Percentiles rank a stretch among this genome's conserved stretches.
Evolutionary conservation across 495 filamentous ascomycete genomes (phyloP).

Genomic region (Penicillium mononematosum): DNA sequence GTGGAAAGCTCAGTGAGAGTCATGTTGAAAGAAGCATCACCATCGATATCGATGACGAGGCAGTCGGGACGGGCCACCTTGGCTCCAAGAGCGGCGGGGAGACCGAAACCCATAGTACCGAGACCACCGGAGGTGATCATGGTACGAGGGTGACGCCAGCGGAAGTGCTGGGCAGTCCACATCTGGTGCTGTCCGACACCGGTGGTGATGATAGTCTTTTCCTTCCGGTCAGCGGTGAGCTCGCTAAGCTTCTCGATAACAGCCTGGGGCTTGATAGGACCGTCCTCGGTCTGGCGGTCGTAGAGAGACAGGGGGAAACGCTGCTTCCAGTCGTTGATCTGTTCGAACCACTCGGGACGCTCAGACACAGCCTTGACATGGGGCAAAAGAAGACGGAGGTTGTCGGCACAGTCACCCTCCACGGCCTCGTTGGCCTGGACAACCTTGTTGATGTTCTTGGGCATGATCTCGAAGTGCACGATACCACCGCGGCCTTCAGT

Average conservation of each 20-base stretch:
- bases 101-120: slow-evolving; percentile 93
- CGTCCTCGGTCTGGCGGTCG: slow-evolving; percentile 65
- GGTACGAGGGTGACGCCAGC: slow-evolving; percentile 83
- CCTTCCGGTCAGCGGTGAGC: slow-evolving; percentile 69
- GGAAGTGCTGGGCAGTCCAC: slow-evolving; percentile 94
- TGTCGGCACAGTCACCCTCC: slow-evolving; percentile 61
- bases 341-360: slow-evolving; percentile 78
- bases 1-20: slow-evolving; percentile 89
- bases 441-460: slow-evolving; percentile 66
- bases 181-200: slow-evolving; percentile 98
- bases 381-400: slow-evolving; percentile 70
- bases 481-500: slow-evolving; percentile 59
- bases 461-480: slow-evolving; percentile 64
- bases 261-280: slow-evolving; percentile 85
- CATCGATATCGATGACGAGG: slow-evolving; percentile 91
- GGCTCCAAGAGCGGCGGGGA: slow-evolving; percentile 89
- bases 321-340: slow-evolving; percentile 87
- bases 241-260: slow-evolving; percentile 82
- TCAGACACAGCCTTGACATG: slow-evolving; percentile 59
- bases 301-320: slow-evolving; percentile 76
- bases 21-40: slow-evolving; percentile 95
- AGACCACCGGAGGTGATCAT: slow-evolving; percentile 93
- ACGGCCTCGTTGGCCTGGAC: slow-evolving; percentile 62
- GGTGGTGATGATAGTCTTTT: slow-evolving; percentile 81
- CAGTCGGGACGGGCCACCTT: slow-evolving; percentile 87